A percentile compares a stretch with the other conserved stretches of the same genome.
phyloP scores from a whole-genome alignment of 257 asterid species.

The Salvia rosmarinus region DNA sequence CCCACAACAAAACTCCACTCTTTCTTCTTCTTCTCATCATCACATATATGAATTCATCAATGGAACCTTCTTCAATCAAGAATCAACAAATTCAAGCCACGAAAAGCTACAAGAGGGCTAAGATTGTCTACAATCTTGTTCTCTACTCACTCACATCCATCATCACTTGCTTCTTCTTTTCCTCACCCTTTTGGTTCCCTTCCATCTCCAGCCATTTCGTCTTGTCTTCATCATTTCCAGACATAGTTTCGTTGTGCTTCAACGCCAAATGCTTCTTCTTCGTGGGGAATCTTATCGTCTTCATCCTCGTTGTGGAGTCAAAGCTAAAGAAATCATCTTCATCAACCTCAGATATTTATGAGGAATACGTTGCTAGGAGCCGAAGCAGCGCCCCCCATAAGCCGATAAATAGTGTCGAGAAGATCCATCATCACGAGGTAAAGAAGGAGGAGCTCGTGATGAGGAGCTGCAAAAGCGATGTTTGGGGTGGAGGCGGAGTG shows the following conservation, averaged over 20 bases:
- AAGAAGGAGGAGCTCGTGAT: conserved; percentile 31
- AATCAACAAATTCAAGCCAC: conserved; percentile 45
- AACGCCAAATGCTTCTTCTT: conserved; percentile 44
- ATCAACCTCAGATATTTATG: conserved; percentile 41
- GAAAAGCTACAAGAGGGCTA: conserved; percentile 48
- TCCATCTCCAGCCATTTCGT: conserved; percentile 15
- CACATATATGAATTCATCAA: conserved; percentile 17
- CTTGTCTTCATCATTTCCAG: conserved; percentile 23
- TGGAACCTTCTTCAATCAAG: conserved; percentile 47
- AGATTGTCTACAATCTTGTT: conserved; percentile 43
- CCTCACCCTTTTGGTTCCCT: conserved; percentile 45
- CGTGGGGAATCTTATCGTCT: conserved; percentile 44
- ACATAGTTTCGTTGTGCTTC: conserved; percentile 21
- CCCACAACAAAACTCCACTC: background rate
- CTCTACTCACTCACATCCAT: conserved; percentile 60
- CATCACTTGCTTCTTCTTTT: conserved; percentile 50
- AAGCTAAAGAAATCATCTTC: conserved; percentile 29
- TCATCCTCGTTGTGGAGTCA: conserved; percentile 45
- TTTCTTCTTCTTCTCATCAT: background rate
- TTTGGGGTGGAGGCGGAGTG: conserved; percentile 40
- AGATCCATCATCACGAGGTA: conserved; percentile 7
- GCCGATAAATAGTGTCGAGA: conserved; percentile 10
- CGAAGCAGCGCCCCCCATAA: conserved; percentile 11
- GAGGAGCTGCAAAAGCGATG: conserved; percentile 41
- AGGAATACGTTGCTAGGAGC: conserved; percentile 47